Base-by-base conservation (phyloP, 106 monocot species). In the Dendrobium chrysotoxum region DNA sequence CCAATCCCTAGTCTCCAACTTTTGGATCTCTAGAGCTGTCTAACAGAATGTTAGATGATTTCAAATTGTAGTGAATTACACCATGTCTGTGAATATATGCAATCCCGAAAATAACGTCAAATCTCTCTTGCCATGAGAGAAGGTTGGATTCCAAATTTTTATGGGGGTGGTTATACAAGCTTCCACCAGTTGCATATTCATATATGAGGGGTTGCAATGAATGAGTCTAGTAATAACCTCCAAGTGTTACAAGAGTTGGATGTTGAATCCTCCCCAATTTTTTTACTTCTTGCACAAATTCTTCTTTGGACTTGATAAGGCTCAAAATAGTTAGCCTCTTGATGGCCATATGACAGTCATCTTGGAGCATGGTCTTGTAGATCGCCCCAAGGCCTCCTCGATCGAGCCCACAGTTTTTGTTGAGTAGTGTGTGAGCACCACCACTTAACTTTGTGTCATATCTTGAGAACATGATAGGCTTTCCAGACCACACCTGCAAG, bases 181-280 rank as follows among this genome's bases (percentile, higher is more conserved):
- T 86, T 42, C 83, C 86, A 30, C 87, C 81, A 50, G 85, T 66
- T 45, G 85, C 79, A 70, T 72, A 87, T 64, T 90, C 90, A 39
- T 87, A 90, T 17, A 90, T 87, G 68, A 90, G 90, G 18, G 87
- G 83, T 50, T 90, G 90, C 83, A 90, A 26, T 4, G 90, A 90
- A 61, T 85, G 83, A 23, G 87, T 87, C 90, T 87, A 90, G 83
- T 90, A 90, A 73, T 87, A 90, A 40, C 90, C 90, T 79, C 87
- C 83, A 20, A 90, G 85, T 0, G 83, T 4, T 3, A 87, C 85
- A 53, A 90, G 81, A 80, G 87, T 90, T 16, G 67, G 83, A 80
- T 90, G 90, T 16, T 79, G 75, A 16, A 85, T 66, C 44, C 83
- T 90, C 4, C 85, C 90, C 4, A 90, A 81, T 73, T 81, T 87